Evolutionary conservation across 768 basidiomycete species (phyloP).

Genomic region (Pilatotrama ljubarskyi): DNA sequence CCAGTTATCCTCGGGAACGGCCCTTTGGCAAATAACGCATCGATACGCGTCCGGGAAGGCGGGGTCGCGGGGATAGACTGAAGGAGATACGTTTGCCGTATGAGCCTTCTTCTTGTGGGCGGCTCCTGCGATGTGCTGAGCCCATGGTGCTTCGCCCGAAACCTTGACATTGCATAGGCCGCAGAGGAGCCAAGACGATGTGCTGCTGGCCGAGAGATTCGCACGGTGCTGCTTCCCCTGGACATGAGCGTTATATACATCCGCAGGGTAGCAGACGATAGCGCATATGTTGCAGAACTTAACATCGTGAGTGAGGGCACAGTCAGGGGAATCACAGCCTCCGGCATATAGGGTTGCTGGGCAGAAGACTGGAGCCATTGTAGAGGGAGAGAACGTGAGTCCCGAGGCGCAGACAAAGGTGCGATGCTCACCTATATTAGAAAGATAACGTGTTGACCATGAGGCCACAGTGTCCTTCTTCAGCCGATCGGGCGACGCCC

Average conservation of each 20-base stretch:
- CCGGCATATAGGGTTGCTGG: neutral
- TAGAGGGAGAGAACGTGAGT: no score
- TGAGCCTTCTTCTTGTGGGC: neutral
- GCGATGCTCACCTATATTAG: no score
- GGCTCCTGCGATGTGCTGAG: neutral
- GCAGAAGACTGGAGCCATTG: no score
- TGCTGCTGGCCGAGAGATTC: neutral
- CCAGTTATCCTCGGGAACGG: neutral
- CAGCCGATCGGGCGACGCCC: no score
- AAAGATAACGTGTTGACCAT: no score
- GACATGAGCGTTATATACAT: constrained; percentile 13
- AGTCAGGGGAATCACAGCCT: constrained; percentile 15
- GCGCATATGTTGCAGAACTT: constrained; percentile 27
- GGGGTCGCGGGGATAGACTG: neutral
- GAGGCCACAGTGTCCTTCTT: no score
- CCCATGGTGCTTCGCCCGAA: neutral
- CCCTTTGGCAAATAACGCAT: neutral
- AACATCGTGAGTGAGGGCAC: constrained; percentile 23
- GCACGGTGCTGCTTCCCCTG: constrained; percentile 10
- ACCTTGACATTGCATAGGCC: constrained; percentile 10
- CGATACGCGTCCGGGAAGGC: neutral
- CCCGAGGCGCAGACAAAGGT: no score
- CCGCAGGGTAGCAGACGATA: constrained; percentile 7
- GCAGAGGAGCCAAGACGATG: constrained; percentile 9
- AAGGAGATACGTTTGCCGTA: neutral